phyloP scores from a whole-genome alignment of 192 early-diverging fungal genomes.

The Coemansia sp. region DNA sequence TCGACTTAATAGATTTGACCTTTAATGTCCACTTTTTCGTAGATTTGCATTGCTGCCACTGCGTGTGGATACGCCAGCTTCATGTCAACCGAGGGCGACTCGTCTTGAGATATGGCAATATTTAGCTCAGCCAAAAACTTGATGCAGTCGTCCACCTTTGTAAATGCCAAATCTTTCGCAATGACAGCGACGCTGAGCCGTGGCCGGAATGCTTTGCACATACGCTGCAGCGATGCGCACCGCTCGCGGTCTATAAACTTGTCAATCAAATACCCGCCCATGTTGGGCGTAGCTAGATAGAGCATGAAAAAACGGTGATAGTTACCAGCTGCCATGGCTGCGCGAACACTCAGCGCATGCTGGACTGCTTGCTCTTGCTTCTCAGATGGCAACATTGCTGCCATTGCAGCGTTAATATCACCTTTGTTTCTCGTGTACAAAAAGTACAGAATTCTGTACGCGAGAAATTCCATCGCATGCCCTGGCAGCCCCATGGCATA shows the following conservation, averaged over 20 bases:
- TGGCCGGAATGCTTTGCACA: slow-evolving; percentile 72
- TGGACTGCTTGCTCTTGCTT: slow-evolving; percentile 63
- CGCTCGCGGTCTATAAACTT: slow-evolving; percentile 89
- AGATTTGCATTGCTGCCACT: slow-evolving; percentile 59
- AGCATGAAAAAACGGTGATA: slow-evolving; percentile 83
- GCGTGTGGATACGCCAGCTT: slow-evolving; percentile 57
- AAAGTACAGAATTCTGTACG: slow-evolving; percentile 91
- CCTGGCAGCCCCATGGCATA: slow-evolving; percentile 74
- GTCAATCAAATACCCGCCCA: slow-evolving; percentile 90
- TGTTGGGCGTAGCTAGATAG: slow-evolving; percentile 75
- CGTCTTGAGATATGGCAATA: slow-evolving; percentile 27
- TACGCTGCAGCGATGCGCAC: slow-evolving; percentile 67
- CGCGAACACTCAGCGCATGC: slow-evolving; percentile 85
- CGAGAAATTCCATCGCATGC: slow-evolving; percentile 84
- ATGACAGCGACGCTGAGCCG: slow-evolving; percentile 52
- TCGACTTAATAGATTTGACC: slow-evolving; percentile 60
- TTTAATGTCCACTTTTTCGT: slow-evolving; percentile 74
- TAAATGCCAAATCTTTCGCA: slow-evolving; percentile 69
- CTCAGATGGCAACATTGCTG: slow-evolving; percentile 66
- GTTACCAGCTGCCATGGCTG: slow-evolving; percentile 77
- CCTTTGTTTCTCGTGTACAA: slow-evolving; percentile 83
- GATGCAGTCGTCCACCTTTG: slow-evolving; percentile 35
- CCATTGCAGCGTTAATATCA: slow-evolving; percentile 80
- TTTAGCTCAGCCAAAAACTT: slow-evolving; percentile 57
- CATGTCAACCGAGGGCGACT: slow-evolving; percentile 56